Evolutionary conservation across 2,329 filamentous ascomycete genomes (phyloP).

Genomic region (Aureobasidium sp.): DNA sequence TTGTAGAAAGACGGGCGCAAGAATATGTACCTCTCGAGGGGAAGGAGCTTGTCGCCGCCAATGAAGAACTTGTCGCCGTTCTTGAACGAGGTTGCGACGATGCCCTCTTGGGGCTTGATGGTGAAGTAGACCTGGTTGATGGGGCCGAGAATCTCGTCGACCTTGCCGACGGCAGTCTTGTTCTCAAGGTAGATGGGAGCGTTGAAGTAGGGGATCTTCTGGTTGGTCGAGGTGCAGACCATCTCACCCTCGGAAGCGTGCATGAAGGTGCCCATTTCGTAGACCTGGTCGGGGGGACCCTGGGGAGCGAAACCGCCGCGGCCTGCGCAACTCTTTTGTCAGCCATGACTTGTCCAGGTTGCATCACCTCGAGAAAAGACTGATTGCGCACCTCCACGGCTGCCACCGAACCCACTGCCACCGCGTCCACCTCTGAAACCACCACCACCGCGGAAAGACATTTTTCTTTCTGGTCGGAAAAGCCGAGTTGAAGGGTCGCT

Average conservation of each 20-base stretch:
- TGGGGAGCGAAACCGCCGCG: conserved; percentile 16
- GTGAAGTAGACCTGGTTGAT: conserved; percentile 99
- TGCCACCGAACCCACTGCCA: conserved; percentile 22
- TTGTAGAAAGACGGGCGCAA: neutral
- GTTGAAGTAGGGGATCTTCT: conserved; percentile 98
- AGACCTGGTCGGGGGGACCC: conserved; percentile 15
- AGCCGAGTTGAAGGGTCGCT: conserved; percentile 3
- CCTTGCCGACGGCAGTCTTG: conserved; percentile 74
- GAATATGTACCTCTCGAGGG: conserved; percentile 64
- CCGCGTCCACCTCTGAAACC: conserved; percentile 25
- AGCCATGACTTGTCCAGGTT: conserved; percentile 8
- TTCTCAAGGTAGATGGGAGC: conserved; percentile 98
- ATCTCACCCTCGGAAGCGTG: conserved; percentile 97
- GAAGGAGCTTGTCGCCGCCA: conserved; percentile 85
- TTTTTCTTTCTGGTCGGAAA: conserved; percentile 17
- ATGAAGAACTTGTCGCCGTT: conserved; percentile 96
- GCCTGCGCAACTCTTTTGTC: conserved; percentile 4
- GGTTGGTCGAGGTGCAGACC: conserved; percentile 90
- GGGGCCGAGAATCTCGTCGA: conserved; percentile 95
- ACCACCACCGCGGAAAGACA: conserved; percentile 24
- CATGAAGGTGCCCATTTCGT: conserved; percentile 86
- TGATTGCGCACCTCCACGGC: conserved; percentile 25
- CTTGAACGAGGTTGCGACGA: conserved; percentile 92
- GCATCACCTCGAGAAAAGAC: neutral
- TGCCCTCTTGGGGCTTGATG: conserved; percentile 93